These are phyloP conservation scores for Talaromyces liani DNA, from an alignment of 495 filamentous ascomycete genomes.

Conservation along the genomic window DNA sequence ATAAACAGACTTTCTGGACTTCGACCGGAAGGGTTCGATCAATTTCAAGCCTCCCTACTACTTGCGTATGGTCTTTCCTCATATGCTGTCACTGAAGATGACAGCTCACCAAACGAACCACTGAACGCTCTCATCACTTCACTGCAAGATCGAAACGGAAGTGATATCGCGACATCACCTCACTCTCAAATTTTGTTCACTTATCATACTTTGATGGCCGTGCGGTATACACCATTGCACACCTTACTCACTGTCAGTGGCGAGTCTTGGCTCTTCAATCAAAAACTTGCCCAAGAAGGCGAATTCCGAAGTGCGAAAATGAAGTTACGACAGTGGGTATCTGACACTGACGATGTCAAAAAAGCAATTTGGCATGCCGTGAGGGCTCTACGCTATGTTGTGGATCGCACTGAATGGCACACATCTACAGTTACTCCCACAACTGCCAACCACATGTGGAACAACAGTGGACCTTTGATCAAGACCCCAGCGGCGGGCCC, in stretches of 20 bases:
- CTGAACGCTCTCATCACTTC: neutral
- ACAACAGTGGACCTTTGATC: neutral
- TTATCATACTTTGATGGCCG: constrained; percentile 11
- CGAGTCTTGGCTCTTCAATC: constrained; percentile 19
- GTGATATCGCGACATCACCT: neutral
- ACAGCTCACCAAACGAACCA: neutral
- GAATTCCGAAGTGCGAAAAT: constrained; percentile 12
- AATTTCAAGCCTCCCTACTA: constrained; percentile 12
- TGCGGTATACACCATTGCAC: constrained; percentile 12
- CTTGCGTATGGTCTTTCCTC: constrained; percentile 7
- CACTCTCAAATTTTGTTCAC: constrained; percentile 8
- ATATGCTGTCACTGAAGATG: neutral
- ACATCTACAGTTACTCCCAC: neutral
- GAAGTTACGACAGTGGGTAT: constrained; percentile 13
- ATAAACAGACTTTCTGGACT: neutral
- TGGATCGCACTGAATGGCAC: neutral
- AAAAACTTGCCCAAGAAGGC: constrained; percentile 13
- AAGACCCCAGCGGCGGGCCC: neutral
- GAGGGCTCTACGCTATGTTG: constrained; percentile 9
- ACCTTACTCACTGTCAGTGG: constrained; percentile 13
- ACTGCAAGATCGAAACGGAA: neutral
- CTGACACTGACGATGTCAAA: constrained; percentile 7
- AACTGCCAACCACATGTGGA: neutral
- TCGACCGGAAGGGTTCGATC: constrained; percentile 7
- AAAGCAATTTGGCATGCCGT: constrained; percentile 17